Conservation (phyloP, 371 early-diverging fungal genomes). For the Dichotomocladium elegans region DNA sequence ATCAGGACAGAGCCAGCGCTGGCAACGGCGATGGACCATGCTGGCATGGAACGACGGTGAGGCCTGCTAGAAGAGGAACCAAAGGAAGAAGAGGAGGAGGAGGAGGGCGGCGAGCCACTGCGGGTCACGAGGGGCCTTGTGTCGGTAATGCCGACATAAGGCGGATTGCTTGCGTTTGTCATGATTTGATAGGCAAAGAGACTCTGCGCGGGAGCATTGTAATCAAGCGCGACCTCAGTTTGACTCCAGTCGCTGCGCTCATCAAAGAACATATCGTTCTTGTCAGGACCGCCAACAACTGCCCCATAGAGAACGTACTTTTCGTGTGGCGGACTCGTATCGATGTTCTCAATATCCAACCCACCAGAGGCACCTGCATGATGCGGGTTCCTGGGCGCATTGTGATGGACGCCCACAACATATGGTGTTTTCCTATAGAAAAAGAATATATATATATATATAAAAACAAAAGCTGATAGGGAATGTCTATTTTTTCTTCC, state of each 20-base stretch:
- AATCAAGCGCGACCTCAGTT: constrained; percentile 49
- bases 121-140: constrained; percentile 19
- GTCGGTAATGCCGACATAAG: constrained; percentile 39
- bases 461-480: not conserved
- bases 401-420: constrained; percentile 48
- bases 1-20: no score
- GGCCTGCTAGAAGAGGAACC: no score
- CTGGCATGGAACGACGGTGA: no score
- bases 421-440: constrained; percentile 38
- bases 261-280: constrained; percentile 44
- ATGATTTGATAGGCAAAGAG: constrained; percentile 50
- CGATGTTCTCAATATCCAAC: constrained; percentile 27
- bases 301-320: constrained; percentile 47
- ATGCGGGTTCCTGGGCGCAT: constrained; percentile 54
- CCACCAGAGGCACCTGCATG: constrained; percentile 58
- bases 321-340: constrained; percentile 24
- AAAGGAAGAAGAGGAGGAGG: no score
- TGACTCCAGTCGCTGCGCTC: constrained; percentile 43
- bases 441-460: not conserved
- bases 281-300: constrained; percentile 51
- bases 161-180: constrained; percentile 36
- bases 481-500: not conserved
- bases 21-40: no score
- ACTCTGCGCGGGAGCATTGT: constrained; percentile 50
- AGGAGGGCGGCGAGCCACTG: no score